Base-by-base conservation (phyloP, 202 grass and related monocot species). In the Schoenoplectus tabernaemontani region DNA sequence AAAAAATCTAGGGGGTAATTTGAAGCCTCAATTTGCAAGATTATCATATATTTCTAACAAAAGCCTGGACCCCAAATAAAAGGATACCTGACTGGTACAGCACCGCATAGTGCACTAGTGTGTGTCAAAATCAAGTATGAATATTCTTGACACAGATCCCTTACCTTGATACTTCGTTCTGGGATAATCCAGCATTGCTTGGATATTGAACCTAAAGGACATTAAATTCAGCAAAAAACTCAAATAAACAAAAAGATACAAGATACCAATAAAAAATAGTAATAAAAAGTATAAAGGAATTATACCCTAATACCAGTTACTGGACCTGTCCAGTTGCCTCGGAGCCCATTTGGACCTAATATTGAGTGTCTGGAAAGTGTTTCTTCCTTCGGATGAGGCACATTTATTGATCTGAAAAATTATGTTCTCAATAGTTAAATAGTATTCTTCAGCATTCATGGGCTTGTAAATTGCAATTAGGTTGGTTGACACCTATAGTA, bases 301-400 rank as follows among this genome's bases (percentile, higher is more conserved):
- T 82, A 85, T 95, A 92, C 96, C 92, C 86, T 99, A 77, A 92
- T 86, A 87, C 76, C 88, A 82, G 90, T 74, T 84, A 92, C 83
- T 68, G 90, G 92, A 57, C 69, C 85, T 80, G 61, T 86, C 90
- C 88, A 89, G 80, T 87, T 85, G 70, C 88, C 86, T 43, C 85
- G 85, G 57, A 99, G 90, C 64, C 96, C 96, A 84, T 95, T 95
- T 76, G 91, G 88, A 65, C 96, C 96, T 85, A 99, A 91, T 92
- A 99, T 99, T 54, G 96, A 93, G 76, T 99, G 96, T 78, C 96
- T 99, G 57, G 91, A 93, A 69, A 99, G 85, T 61, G 96, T 91
- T 92, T 99, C 96, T 89, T 99, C 89, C 76, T 92, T 99, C 74
- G 96, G 92, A 85, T 80, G 78, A 72, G 88, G 90, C 23, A 93